These are phyloP conservation scores for Daldinia vernicosa DNA, from an alignment of 495 filamentous ascomycete species.

Conservation along the genomic window DNA sequence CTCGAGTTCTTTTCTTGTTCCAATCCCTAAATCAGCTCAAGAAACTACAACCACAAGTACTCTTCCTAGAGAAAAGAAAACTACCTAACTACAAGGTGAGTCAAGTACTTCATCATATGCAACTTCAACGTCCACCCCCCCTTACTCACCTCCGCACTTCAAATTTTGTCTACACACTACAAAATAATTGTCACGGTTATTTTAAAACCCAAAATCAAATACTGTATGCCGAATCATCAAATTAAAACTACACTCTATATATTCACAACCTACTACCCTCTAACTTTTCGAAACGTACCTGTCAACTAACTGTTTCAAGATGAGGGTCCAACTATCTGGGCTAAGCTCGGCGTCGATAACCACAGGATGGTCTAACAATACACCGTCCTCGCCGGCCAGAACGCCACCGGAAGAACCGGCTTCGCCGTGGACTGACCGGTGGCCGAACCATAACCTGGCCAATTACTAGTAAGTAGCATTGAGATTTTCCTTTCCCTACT, in stretches of 20 bases:
- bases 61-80: not conserved
- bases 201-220: not conserved
- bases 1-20: not conserved
- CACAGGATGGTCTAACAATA: no score
- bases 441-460: not conserved
- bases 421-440: not conserved
- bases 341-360: no score
- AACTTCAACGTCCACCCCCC: not conserved
- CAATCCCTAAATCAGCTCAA: not conserved
- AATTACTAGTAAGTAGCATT: conserved; percentile 4
- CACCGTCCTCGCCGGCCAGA: no score
- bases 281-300: not conserved
- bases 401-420: not conserved
- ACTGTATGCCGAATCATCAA: not conserved
- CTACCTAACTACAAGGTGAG: not conserved
- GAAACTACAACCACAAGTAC: not conserved
- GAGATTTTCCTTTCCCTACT: not conserved
- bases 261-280: not conserved
- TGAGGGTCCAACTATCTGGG: no score
- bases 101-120: not conserved
- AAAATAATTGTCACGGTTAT: not conserved
- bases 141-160: not conserved
- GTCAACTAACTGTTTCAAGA: not conserved
- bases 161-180: not conserved
- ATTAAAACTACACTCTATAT: not conserved